Evolutionary conservation across 306 rosid genomes (phyloP), one percentile per base, ranked within the genome.

Genomic region (Medicago ruthenica): DNA sequence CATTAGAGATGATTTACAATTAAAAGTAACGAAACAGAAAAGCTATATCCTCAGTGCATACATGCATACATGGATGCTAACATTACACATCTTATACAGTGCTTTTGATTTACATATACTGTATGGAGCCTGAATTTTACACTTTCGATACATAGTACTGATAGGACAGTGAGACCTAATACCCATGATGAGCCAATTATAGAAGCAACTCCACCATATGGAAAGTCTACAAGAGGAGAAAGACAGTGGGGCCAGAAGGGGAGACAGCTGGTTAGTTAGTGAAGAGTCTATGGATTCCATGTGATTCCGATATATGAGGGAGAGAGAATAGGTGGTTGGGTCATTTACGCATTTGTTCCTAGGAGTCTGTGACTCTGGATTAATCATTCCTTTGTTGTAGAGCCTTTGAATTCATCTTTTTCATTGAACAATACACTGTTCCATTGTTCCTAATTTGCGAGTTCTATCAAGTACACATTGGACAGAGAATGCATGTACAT

Each of bases 21-120:
- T 62, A 50, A 76, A 76, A 76, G 47, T 54, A 78, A 64, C 50
- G 40, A 74, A 51, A 68, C 47, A 27, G 18, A 59, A 36, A 77
- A 58, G 60, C 76, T 57, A 72, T 76, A 58, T 67, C 61, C 31
- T 66, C 27, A 69, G 44, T 72, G 37, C 47, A 41, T 20, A 50
- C 40, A 76, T 72, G 37, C 47, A 41, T 20, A 50, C 40, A 76
- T 17, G 48, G 13, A 61, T 42, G 45, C 76, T 73, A 68, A 12
- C 39, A 59, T 13, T 58, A 59, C 65, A 24, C 17, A 59, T 22
- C 65, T 20, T 73, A 40, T 45, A 34, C 51, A 18, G 67, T 71
- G 63, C 63, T 39, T 27, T 55, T 75, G 69, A 51, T 47, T 27
- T 54, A 47, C 22, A 65, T 59, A 60, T 22, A 10, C 21, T 16